phyloP scores from a whole-genome alignment of 306 rosid species.

The Gynostemma pentaphyllum region DNA sequence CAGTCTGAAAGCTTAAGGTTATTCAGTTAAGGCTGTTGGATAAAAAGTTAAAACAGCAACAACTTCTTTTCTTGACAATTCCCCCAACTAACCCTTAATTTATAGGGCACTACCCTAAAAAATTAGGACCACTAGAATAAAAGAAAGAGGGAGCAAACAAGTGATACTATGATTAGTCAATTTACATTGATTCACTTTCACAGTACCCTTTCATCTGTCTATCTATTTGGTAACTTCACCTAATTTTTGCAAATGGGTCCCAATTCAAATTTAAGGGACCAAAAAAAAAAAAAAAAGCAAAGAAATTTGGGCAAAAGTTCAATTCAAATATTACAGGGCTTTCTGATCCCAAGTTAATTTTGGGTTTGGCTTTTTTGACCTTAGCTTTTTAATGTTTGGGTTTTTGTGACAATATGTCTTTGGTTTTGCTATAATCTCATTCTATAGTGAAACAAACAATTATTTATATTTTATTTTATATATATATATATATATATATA shows the following conservation, averaged over 20 bases:
- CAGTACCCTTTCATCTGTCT: neutral
- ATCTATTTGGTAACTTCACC: neutral
- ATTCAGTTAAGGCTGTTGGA: too few species aligned
- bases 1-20: neutral
- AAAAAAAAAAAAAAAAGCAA: too few species aligned
- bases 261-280: neutral
- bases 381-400: neutral
- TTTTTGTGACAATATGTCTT: too few species aligned
- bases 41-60: neutral
- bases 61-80: neutral
- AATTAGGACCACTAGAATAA: neutral
- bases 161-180: neutral
- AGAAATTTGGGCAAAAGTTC: neutral
- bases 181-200: neutral
- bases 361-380: neutral
- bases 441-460: too few species aligned
- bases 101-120: neutral
- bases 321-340: neutral
- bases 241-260: neutral
- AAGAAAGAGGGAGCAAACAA: neutral
- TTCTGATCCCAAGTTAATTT: neutral
- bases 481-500: too few species aligned
- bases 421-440: too few species aligned
- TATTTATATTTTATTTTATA: too few species aligned
- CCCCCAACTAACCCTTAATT: neutral